Conservation (phyloP, 2,329 filamentous ascomycete species). For the Fusarium sp. region DNA sequence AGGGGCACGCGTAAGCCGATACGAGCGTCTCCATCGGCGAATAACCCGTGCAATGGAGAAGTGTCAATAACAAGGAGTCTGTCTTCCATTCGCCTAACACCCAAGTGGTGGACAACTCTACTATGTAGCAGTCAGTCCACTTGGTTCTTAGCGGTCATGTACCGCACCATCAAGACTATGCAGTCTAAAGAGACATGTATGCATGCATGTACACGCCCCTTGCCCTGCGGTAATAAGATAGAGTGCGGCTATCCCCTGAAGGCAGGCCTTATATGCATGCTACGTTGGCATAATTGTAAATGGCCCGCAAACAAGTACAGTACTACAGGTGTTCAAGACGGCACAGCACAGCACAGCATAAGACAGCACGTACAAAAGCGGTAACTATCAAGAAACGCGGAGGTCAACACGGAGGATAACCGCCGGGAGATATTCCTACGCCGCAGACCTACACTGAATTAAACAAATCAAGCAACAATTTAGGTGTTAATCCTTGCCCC, state of each 20-base stretch:
- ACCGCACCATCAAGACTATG: neutral
- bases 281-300: constrained; percentile 3
- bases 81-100: constrained; percentile 4
- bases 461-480: constrained; percentile 6
- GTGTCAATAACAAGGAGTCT: neutral
- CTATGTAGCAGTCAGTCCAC: constrained; percentile 22
- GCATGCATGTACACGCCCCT: constrained; percentile 9
- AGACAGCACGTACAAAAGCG: neutral
- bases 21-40: constrained; percentile 34
- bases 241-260: constrained; percentile 7
- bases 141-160: neutral
- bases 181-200: constrained; percentile 9
- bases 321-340: neutral
- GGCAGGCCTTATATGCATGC: constrained; percentile 10
- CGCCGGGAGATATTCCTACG: constrained; percentile 15
- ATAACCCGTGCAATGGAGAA: neutral
- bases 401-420: constrained; percentile 11
- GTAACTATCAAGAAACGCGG: constrained; percentile 4
- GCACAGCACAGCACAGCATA: constrained; percentile 9
- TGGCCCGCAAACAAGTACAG: neutral
- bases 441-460: constrained; percentile 5
- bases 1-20: constrained; percentile 46
- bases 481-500: constrained; percentile 5
- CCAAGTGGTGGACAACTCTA: neutral
- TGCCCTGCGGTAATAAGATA: constrained; percentile 1